Base-by-base conservation (phyloP, 1,284 basidiomycete species). In the Paramarasmius palmivorus region DNA sequence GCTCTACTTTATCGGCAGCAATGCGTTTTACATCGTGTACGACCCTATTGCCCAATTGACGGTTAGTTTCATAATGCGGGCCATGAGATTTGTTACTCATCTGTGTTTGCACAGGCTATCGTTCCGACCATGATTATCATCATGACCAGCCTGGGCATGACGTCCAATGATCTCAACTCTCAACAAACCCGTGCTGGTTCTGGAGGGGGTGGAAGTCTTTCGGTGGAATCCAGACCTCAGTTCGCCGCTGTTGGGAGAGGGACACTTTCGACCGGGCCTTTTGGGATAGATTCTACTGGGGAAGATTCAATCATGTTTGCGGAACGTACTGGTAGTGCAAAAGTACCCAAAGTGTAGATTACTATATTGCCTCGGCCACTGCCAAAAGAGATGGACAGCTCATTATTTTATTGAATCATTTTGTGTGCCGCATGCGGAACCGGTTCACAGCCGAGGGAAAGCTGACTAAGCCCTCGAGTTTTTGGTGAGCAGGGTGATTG, bases 1-100 rank as follows among this genome's bases (percentile, higher is more conserved):
- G 17, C 65, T 73, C 23, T 73, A 72, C 61, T 71, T 73, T 62
- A 56, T 71, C 42, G 61, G 61, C 38, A 65, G 62, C 41, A 73
- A 73, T 59, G 67, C 70, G 10, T 72, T 73, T 61, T 74, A 74
- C 61, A 73, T 73, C 54, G 65, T 72, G 14, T 72, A 73, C 44
- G 71, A 74, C 51, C 71, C 71, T 29, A 73, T 73, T 52, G 71
- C 70, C 34, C 71, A 73, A 57, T 63, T 73, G 17, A 71, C 71
- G n/a, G 71, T 71, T 49, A 47, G 70, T 62, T 19, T 35, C 15
- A 3, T 12, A 34, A 25, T 41, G 23, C 29, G 20, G 8, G 9
- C 44, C 19, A 25, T 42, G 15, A 10, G 2, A 20, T 26, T 26
- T n/a, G 14, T 20, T 20, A 1, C 25, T 10, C 7, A 17, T 15